These are phyloP conservation scores for Tolypocladium album DNA, from an alignment of 2,329 filamentous ascomycete genomes.

Conservation along the genomic window DNA sequence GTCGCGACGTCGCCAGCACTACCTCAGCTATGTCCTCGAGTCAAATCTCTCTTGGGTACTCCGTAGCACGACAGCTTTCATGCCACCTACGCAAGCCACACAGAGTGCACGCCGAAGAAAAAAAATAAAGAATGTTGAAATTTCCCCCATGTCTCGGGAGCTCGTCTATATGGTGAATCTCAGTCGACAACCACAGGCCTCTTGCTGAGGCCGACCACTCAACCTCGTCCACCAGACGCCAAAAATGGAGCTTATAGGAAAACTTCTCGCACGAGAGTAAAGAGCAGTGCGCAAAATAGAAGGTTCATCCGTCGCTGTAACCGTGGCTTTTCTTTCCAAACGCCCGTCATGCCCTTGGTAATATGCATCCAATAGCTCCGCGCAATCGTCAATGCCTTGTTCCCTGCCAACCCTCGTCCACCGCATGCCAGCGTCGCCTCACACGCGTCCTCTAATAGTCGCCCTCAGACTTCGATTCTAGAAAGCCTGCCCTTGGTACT, in stretches of 20 bases:
- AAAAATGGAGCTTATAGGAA: neutral
- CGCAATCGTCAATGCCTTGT: neutral
- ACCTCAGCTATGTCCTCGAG: no score
- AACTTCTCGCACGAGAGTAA: neutral
- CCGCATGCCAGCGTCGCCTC: neutral
- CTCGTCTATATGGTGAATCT: neutral
- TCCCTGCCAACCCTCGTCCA: neutral
- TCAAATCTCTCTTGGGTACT: no score
- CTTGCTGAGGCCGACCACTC: neutral
- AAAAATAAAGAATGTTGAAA: neutral
- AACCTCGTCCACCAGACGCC: neutral
- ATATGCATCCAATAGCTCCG: slow-evolving; percentile 3
- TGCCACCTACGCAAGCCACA: neutral
- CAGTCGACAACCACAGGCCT: neutral
- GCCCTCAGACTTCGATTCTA: slow-evolving; percentile 4
- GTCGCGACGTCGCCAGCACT: no score
- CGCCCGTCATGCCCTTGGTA: neutral
- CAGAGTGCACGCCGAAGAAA: neutral
- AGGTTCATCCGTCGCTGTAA: neutral
- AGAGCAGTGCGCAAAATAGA: neutral
- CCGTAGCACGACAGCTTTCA: neutral
- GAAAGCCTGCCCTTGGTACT: slow-evolving; percentile 26
- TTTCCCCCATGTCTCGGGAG: neutral
- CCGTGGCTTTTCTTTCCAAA: neutral
- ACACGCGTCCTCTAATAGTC: neutral